Conservation (phyloP, 257 asterid species). For the Cruciata laevipes region DNA sequence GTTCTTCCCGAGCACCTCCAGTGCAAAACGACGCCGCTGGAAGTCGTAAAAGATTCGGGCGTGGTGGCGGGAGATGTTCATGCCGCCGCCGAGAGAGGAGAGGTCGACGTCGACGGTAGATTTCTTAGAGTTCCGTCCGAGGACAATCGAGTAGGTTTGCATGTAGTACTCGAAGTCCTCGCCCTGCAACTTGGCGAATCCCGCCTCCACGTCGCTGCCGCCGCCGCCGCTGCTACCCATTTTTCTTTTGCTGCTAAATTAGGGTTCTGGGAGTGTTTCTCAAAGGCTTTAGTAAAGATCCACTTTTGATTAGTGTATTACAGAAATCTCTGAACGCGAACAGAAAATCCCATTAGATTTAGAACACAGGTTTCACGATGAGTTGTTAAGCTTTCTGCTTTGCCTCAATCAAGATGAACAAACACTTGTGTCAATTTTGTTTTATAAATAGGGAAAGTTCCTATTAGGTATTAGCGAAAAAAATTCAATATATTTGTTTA, state of each 20-base stretch:
- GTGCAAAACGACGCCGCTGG: slow-evolving; percentile 96
- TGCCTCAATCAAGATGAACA: not conserved
- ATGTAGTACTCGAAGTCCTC: slow-evolving; percentile 95
- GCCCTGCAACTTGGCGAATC: slow-evolving; percentile 97
- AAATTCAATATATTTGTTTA: too few species aligned
- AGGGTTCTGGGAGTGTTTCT: not conserved
- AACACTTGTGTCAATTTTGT: too few species aligned
- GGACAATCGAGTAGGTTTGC: slow-evolving; percentile 93
- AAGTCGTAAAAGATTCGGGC: slow-evolving; percentile 98
- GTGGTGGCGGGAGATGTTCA: slow-evolving; percentile 98
- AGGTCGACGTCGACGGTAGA: slow-evolving; percentile 94
- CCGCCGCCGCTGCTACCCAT: slow-evolving; percentile 70
- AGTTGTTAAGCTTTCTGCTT: not conserved
- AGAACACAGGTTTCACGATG: not conserved
- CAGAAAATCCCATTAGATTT: not conserved
- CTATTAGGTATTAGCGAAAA: too few species aligned
- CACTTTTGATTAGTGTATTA: not conserved
- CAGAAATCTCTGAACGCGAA: not conserved
- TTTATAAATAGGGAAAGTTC: too few species aligned
- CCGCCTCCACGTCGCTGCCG: slow-evolving; percentile 93
- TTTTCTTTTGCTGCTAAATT: not conserved
- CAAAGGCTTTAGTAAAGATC: not conserved
- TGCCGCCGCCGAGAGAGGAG: slow-evolving; percentile 97
- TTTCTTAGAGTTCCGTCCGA: slow-evolving; percentile 94
- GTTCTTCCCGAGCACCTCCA: slow-evolving; percentile 88